Conservation (phyloP, 306 rosid species). For the Inga laurina region DNA sequence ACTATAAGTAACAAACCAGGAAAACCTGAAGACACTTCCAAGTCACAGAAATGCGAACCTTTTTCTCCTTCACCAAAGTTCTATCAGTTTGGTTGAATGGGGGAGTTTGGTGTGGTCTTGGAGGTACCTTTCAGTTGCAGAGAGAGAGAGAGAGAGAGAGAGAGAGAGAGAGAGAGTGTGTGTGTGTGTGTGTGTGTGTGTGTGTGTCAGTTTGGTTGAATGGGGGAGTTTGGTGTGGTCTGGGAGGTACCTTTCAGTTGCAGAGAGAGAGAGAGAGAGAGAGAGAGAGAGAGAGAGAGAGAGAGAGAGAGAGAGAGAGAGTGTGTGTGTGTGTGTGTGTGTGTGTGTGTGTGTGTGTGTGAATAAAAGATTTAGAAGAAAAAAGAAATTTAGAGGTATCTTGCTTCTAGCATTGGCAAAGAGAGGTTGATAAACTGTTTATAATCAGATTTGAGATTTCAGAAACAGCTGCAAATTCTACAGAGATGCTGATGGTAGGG, state of each 20-base stretch:
- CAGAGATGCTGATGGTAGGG: conserved; percentile 20
- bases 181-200: too few relatives aligned
- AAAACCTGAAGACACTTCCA: conserved; percentile 33
- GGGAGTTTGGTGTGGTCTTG: conserved; percentile 54
- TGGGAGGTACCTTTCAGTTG: too few relatives aligned
- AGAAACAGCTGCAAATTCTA: conserved; percentile 25
- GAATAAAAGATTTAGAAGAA: conserved; percentile 23
- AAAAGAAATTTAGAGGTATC: conserved; percentile 19
- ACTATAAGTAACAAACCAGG: conserved; percentile 43
- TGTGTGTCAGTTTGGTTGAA: too few relatives aligned
- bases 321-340: too few relatives aligned
- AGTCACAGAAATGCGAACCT: conserved; percentile 56
- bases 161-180: too few relatives aligned
- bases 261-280: too few relatives aligned
- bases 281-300: too few relatives aligned
- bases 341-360: background rate
- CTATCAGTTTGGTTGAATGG: conserved; percentile 64
- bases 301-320: too few relatives aligned
- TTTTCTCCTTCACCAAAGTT: conserved; percentile 40
- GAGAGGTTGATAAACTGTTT: conserved; percentile 19
- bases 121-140: background rate
- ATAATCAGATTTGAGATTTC: conserved; percentile 23
- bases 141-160: too few relatives aligned
- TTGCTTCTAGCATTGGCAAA: conserved; percentile 38
- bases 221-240: too few relatives aligned